A percentile compares a stretch with the other conserved stretches of the same genome.
Conservation (phyloP, 768 basidiomycete species). For the Rhodotorula paludigena region DNA sequence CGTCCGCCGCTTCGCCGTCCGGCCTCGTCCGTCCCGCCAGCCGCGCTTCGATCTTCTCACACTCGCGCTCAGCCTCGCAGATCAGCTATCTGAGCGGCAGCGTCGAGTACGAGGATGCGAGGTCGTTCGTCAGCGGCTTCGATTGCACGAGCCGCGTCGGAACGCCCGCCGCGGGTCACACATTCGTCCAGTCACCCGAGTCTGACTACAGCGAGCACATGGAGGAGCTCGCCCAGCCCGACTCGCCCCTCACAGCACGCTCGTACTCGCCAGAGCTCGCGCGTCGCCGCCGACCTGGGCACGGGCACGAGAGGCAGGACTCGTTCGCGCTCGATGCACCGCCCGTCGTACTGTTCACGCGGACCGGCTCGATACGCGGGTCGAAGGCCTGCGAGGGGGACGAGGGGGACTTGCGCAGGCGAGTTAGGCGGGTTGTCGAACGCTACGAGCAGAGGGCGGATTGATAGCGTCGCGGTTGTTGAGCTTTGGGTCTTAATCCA, state of each 20-base stretch:
- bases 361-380: background rate
- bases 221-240: conserved; percentile 4
- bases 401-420: background rate
- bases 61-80: background rate
- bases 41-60: background rate
- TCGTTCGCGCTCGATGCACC: conserved; percentile 20
- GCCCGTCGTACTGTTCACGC: conserved; percentile 24
- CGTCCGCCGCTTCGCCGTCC: background rate
- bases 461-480: background rate
- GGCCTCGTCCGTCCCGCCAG: background rate
- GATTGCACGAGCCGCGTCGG: background rate
- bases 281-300: too few relatives aligned
- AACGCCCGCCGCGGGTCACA: background rate
- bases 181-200: background rate
- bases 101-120: conserved; percentile 12
- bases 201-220: background rate
- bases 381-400: background rate
- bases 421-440: background rate
- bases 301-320: background rate
- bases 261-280: background rate
- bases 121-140: conserved; percentile 13
- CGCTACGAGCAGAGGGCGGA: background rate
- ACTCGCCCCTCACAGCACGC: too few relatives aligned
- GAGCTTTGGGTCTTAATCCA: too few relatives aligned
- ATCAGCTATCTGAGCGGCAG: background rate